Evolutionary conservation across 768 basidiomycete genomes (phyloP).

Genomic region (Auricularia cornea): DNA sequence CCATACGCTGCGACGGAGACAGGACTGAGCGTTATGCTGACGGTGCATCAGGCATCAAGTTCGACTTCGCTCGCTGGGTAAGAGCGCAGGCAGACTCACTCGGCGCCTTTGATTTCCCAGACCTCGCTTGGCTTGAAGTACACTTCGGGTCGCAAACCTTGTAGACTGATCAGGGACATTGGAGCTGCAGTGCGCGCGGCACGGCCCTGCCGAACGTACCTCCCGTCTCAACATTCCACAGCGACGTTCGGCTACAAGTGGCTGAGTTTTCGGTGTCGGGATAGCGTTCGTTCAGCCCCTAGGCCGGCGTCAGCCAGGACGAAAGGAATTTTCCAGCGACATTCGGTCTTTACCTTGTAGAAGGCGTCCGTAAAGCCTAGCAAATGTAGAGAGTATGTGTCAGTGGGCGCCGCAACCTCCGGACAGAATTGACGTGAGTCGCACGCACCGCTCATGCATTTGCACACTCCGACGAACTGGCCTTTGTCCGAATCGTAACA

Average conservation of each 20-base stretch:
- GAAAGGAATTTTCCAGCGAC: neutral
- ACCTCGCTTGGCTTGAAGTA: slow-evolving; percentile 69
- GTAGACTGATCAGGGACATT: neutral
- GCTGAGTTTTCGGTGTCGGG: slow-evolving; percentile 48
- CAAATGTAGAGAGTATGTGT: neutral
- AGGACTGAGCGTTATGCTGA: slow-evolving; percentile 74
- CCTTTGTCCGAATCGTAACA: slow-evolving; percentile 59
- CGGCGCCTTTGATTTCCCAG: slow-evolving; percentile 78
- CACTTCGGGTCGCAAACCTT: slow-evolving; percentile 55
- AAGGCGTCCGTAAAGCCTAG: slow-evolving; percentile 78
- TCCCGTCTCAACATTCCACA: slow-evolving; percentile 58
- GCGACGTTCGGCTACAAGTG: slow-evolving; percentile 41
- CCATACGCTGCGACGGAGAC: slow-evolving; percentile 73
- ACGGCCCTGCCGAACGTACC: slow-evolving; percentile 32
- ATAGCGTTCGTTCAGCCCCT: slow-evolving; percentile 61
- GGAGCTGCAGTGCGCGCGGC: neutral
- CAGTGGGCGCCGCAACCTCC: neutral
- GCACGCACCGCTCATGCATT: slow-evolving; percentile 75
- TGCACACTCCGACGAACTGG: slow-evolving; percentile 69
- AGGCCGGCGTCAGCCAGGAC: slow-evolving; percentile 6
- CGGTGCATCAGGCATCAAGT: slow-evolving; percentile 8
- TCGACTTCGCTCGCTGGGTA: neutral
- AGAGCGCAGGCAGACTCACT: slow-evolving; percentile 32
- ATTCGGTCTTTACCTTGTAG: slow-evolving; percentile 48
- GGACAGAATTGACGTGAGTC: neutral